Evolutionary conservation across 106 monocot species (phyloP), one percentile per base, ranked within the genome.

Genomic region (Narthecium ossifragum): DNA sequence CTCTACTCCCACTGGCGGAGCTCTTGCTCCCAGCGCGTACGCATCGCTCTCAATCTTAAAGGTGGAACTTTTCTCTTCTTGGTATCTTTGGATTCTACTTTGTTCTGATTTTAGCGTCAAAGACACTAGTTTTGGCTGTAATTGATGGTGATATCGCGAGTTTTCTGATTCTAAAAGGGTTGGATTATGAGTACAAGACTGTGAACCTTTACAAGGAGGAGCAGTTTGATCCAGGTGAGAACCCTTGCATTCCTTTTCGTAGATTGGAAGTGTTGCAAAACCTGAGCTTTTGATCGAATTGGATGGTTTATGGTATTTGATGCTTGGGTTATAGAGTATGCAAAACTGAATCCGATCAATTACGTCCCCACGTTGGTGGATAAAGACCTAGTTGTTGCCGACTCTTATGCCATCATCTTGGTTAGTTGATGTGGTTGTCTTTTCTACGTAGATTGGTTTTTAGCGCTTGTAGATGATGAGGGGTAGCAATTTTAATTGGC

Each of bases 1-100:
- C 85, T 91, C 8, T 85, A 91, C 75, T 85, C 82, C 13, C 79
- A 76, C 74, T 86, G 90, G 85, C 61, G 70, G 51, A 91, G 90
- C 67, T 79, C 90, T 1, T 79, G 79, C 63, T 51, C 90, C 1
- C 70, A 91, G 11, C 78, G 90, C 13, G 76, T 82, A 17, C 78
- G 85, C 29, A 85, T 91, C 53, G 79, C 62, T 10, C 85, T 91
- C 59, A 79, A 86, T 50, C 75, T 91, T 68, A 91, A 90, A 78
- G 89, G 89, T 78, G n/a, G 3, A 2, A 28, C 53, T 61, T 40
- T 51, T 37, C 2, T 32, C 29, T 24, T 46, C 39, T 54, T 45
- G 18, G 31, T 4, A 31, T 51, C 53, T 26, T 48, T 34, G 4
- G 7, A 38, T n/a, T 60, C 13, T 43, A 21, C 14, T 46, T 34